A percentile compares a stretch with the other conserved stretches of the same genome.
Evolutionary conservation across 1,284 basidiomycete species (phyloP).

Genomic region (Neotropicomus parvogracilis): DNA sequence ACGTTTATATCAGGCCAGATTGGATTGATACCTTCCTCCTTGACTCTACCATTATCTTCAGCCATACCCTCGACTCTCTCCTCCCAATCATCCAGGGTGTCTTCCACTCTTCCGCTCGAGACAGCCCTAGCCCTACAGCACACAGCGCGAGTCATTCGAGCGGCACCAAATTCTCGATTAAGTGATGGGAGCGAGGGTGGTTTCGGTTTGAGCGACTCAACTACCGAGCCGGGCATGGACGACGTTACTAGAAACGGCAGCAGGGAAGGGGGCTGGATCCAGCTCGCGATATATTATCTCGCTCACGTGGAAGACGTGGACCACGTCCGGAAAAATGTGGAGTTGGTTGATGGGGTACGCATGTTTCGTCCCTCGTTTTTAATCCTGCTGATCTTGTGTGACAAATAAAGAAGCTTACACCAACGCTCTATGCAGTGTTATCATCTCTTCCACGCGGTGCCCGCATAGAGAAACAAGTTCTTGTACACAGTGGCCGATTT

Average conservation of each 20-base stretch:
- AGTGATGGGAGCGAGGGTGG: constrained; percentile 30
- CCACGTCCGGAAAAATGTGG: constrained; percentile 44
- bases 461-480: constrained; percentile 66
- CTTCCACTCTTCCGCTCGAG: constrained; percentile 54
- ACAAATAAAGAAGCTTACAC: constrained; percentile 27
- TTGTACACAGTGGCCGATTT: constrained; percentile 62
- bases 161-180: constrained; percentile 38
- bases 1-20: constrained; percentile 95
- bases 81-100: neutral
- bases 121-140: constrained; percentile 81
- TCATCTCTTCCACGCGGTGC: constrained; percentile 76
- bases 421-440: constrained; percentile 67
- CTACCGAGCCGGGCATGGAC: neutral
- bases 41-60: constrained; percentile 55
- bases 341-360: constrained; percentile 25
- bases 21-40: constrained; percentile 74
- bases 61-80: neutral
- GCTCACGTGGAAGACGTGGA: constrained; percentile 38
- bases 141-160: constrained; percentile 56
- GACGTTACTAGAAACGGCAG: neutral
- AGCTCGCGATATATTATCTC: constrained; percentile 68
- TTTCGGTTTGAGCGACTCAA: constrained; percentile 21
- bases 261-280: constrained; percentile 51
- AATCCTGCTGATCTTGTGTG: constrained; percentile 1
- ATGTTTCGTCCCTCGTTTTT: neutral